These are phyloP conservation scores for Dictyophora rubrovolvata DNA, from an alignment of 768 basidiomycete species.

Conservation along the genomic window DNA sequence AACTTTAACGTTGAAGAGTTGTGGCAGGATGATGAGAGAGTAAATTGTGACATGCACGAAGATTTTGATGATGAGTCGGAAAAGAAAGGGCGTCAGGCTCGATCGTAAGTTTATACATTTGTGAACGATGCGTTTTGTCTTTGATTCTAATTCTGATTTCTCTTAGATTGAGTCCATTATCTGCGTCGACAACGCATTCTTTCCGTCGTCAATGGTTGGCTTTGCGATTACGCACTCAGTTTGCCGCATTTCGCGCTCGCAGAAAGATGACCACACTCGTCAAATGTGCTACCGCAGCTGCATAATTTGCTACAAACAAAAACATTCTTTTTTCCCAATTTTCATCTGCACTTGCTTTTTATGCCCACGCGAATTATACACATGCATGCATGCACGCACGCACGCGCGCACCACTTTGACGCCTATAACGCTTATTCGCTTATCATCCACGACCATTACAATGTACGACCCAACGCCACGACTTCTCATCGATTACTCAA, in stretches of 20 bases:
- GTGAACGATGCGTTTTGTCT: neutral
- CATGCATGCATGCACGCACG: too few relatives aligned
- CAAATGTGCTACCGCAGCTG: neutral
- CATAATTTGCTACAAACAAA: neutral
- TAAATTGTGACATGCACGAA: too few relatives aligned
- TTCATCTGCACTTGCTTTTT: neutral
- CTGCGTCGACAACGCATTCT: neutral
- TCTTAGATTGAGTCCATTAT: neutral
- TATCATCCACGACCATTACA: too few relatives aligned
- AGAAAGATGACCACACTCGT: neutral
- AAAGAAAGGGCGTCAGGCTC: neutral
- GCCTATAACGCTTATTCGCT: too few relatives aligned
- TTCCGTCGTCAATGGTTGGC: constrained; percentile 8
- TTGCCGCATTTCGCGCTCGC: constrained; percentile 7
- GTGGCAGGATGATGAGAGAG: too few relatives aligned
- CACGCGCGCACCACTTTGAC: too few relatives aligned
- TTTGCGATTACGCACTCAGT: constrained; percentile 6
- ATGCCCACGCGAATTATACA: too few relatives aligned
- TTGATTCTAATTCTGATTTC: neutral
- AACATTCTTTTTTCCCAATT: neutral
- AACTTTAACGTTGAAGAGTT: neutral
- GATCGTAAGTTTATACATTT: neutral
- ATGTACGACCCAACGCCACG: too few relatives aligned
- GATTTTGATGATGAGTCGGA: neutral
- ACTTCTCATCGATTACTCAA: neutral